Conservation (phyloP, 2,329 filamentous ascomycete genomes). For the Phialocephala sp. region DNA sequence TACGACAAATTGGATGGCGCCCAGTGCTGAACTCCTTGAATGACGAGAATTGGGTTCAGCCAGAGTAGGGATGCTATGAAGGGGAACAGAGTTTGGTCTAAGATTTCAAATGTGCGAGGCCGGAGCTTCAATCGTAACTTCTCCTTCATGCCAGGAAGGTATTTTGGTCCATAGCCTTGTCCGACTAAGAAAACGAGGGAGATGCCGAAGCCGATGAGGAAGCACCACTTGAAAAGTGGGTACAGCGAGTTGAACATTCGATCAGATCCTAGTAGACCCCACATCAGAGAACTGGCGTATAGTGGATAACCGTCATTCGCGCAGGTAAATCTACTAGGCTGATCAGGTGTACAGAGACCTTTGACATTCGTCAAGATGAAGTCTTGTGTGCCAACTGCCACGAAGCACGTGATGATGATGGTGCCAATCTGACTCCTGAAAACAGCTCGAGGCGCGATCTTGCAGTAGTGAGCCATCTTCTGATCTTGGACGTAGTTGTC, state of each 20-base stretch:
- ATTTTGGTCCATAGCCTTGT: constrained; percentile 44
- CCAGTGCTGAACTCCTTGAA: constrained; percentile 52
- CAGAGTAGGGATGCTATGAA: constrained; percentile 48
- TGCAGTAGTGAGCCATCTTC: constrained; percentile 51
- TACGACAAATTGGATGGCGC: constrained; percentile 50
- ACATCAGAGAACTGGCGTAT: constrained; percentile 45
- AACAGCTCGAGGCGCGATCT: constrained; percentile 49
- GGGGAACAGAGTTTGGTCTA: constrained; percentile 48
- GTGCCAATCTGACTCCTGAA: constrained; percentile 52
- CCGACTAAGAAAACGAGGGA: constrained; percentile 45
- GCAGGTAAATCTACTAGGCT: constrained; percentile 30
- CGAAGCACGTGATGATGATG: constrained; percentile 50
- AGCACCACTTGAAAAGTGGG: constrained; percentile 52
- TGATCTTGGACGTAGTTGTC: constrained; percentile 44
- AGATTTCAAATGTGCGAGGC: constrained; percentile 42
- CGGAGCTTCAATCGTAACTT: constrained; percentile 42
- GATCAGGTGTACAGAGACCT: constrained; percentile 31
- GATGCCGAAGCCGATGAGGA: constrained; percentile 48
- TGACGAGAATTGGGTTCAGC: constrained; percentile 49
- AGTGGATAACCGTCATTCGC: constrained; percentile 42
- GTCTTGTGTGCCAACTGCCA: constrained; percentile 49
- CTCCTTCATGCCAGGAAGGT: constrained; percentile 45
- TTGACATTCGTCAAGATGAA: constrained; percentile 48
- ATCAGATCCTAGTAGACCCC: constrained; percentile 45
- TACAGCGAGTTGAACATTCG: constrained; percentile 51